Evolutionary conservation across 768 basidiomycete species (phyloP), one percentile per base, ranked within the genome.

Genomic region (Leucosporidium yakuticum): DNA sequence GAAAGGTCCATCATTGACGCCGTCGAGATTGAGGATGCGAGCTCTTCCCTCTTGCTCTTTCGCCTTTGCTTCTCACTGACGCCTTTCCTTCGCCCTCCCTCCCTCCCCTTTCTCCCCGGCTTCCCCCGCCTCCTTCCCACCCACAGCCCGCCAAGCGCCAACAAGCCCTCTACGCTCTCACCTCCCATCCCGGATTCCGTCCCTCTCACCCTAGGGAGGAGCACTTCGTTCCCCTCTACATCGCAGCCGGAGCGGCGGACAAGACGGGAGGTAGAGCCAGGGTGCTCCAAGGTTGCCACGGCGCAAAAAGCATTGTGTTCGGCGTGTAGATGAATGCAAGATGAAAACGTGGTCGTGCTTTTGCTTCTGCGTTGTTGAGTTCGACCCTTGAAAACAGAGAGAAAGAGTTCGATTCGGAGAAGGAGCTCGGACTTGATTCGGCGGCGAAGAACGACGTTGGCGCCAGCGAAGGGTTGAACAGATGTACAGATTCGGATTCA

Each of bases 201-300:
- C 74, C 80, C 0, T 84, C 86, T 32, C 88, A 93, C 73, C 90
- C 89, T 2, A 82, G 87, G 4, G 85, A 86, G 70, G 90, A 93
- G 34, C 90, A 91, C 75, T 89, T 91, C 74, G 81, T 91, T 21
- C 90, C 90, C 15, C 69, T 91, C 21, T 89, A 90, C 76, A 81
- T 90, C 51, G 88, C 87, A 5, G 87, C 85, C 4, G 89, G 88
- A 4, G 89, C 88, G 12, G 86, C 85, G 14, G 86, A 84, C 53
- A 81, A 80, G 9, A 85, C 29, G 6, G 60, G 59, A 2, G 53
- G 84, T 2, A 79, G 80, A 44, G 82, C 81, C 12, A 80, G 77
- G 73, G 80, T 86, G 15, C 64, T 88, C 32, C 78, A 80, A 47
- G 83, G 82, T 39, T 73, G 83, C 61, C 85, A 85, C 73, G 87